Evolutionary conservation across 768 basidiomycete species (phyloP).

Genomic region (Amanita thiersii): DNA sequence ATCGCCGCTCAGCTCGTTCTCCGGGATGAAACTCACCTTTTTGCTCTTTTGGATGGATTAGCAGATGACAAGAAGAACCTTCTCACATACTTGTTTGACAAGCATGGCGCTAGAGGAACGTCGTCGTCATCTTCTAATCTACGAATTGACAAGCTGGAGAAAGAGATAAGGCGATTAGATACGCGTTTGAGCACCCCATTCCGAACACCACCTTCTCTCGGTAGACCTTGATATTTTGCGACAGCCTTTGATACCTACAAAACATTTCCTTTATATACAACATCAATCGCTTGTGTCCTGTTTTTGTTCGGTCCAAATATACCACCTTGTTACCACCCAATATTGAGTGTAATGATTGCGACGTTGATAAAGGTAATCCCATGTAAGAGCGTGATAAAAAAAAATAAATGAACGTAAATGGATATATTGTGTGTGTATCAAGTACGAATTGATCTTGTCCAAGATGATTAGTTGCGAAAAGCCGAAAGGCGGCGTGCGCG

Average conservation of each 20-base stretch:
- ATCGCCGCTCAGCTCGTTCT: constrained; percentile 80
- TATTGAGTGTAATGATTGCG: too few species aligned
- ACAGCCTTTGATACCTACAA: too few species aligned
- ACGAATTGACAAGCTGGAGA: constrained; percentile 65
- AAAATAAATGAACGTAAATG: too few species aligned
- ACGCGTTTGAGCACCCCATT: constrained; percentile 71
- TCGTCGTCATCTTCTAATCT: constrained; percentile 13
- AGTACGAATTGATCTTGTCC: too few species aligned
- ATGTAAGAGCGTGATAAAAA: too few species aligned
- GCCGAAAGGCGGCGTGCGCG: not conserved
- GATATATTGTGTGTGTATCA: too few species aligned
- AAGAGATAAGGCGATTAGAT: constrained; percentile 76
- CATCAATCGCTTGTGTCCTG: too few species aligned
- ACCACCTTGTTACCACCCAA: too few species aligned
- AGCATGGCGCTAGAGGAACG: constrained; percentile 64
- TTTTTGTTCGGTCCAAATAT: too few species aligned
- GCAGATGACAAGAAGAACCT: constrained; percentile 90
- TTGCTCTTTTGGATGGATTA: constrained; percentile 70
- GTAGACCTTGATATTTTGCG: constrained; percentile 8
- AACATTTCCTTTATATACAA: too few species aligned
- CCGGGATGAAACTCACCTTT: constrained; percentile 77
- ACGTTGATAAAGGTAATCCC: too few species aligned
- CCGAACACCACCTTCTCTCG: constrained; percentile 16
- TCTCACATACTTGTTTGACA: constrained; percentile 83
- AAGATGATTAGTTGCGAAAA: too few species aligned